Evolutionary conservation across 768 basidiomycete species (phyloP), one percentile per base, ranked within the genome.

Genomic region (Crassisporium funariophilum): DNA sequence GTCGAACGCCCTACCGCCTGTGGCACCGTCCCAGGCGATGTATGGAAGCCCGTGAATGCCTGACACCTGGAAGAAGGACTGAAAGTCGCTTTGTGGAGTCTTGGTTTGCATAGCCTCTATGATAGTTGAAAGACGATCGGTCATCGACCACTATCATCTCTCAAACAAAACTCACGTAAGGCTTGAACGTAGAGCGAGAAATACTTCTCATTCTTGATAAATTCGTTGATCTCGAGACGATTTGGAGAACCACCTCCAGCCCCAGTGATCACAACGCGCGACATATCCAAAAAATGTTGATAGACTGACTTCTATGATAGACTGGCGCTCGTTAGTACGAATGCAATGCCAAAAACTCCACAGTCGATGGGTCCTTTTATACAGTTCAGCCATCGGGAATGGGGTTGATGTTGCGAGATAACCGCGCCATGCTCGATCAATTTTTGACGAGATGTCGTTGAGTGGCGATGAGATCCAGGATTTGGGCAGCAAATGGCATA

Each of bases 41-140:
- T 67, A 73, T 0, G 81, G 81, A 17, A 73, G 55, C 5, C 79
- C 81, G 49, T 82, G 80, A 46, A 82, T 79, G 13, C 76, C 77
- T 3, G 65, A 70, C 31, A 82, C 65, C 35, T 68, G 63, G 60
- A 74, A 77, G 59, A 68, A 75, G 12, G 78, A 77, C 22, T 41
- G 54, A 1, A 65, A 41, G 4, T 69, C 49, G 29, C 24, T 41
- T 52, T 76, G 71, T 0, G 43, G 10, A 2, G 10, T 59, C 23
- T 22, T 60, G 47, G 35, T 46, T 35, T 60, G 64, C 56, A 74
- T 70, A 12, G 46, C 35, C 47, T 59, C 69, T 74, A n/a, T 21
- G 6, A 15, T 13, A 19, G 43, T 17, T 7, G 12, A 20, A 12
- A 33, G 9, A 21, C 37, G 41, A 41, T n/a, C 4, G 37, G 21